These are phyloP conservation scores for Blepharisma stoltei DNA, from an alignment of 73 alveolate species.

Conservation along the genomic window DNA sequence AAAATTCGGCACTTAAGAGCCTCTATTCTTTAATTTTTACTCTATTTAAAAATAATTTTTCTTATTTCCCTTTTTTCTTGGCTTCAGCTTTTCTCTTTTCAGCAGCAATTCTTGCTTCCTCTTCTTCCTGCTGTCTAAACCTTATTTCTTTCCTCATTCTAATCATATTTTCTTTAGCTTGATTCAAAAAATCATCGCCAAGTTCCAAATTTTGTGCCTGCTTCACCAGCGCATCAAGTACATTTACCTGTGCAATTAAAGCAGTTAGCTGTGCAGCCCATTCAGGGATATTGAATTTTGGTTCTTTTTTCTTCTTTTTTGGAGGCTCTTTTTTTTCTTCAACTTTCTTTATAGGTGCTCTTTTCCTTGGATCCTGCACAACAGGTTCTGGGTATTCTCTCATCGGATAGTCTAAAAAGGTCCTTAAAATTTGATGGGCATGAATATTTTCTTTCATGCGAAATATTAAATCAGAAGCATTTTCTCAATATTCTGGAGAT, in stretches of 20 bases:
- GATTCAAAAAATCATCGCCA: conserved; percentile 52
- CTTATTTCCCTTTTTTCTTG: conserved; percentile 35
- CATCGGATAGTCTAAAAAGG: conserved; percentile 75
- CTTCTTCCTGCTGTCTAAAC: conserved; percentile 74
- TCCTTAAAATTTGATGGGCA: conserved; percentile 72
- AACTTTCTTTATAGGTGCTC: conserved; percentile 34
- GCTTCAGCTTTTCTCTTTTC: conserved; percentile 51
- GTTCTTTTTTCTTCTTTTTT: conserved; percentile 79
- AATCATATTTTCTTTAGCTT: conserved; percentile 55
- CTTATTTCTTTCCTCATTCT: conserved; percentile 74
- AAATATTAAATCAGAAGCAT: conserved; percentile 54
- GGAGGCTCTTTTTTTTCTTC: conserved; percentile 44
- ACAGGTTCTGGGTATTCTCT: conserved; percentile 88
- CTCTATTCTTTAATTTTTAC: not conserved
- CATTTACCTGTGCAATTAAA: conserved; percentile 46
- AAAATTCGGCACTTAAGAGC: too few relatives aligned
- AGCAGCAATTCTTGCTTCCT: conserved; percentile 71
- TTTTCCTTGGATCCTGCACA: conserved; percentile 69
- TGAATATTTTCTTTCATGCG: conserved; percentile 70
- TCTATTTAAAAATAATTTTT: not conserved
- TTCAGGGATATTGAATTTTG: conserved; percentile 76
- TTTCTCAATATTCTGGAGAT: conserved; percentile 48
- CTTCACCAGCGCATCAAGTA: conserved; percentile 54
- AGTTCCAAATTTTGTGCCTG: conserved; percentile 59
- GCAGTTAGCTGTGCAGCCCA: conserved; percentile 84